phyloP scores from a whole-genome alignment of 352 stramenopile species.

The Phytophthora cryptogea region DNA sequence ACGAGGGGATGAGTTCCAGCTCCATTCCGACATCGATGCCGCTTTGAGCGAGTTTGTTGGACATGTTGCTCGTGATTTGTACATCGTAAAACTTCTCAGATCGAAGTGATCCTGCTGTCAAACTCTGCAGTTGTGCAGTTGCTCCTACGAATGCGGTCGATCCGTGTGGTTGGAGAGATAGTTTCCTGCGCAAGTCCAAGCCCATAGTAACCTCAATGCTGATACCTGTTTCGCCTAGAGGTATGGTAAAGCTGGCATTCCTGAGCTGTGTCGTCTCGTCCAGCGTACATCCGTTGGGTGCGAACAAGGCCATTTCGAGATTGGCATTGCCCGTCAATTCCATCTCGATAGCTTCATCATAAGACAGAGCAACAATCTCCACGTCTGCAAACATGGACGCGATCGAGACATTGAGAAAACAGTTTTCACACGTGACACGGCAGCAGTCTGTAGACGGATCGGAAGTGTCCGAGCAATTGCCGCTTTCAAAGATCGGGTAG shows the following conservation, averaged over 20 bases:
- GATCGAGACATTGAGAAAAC: conserved; percentile 32
- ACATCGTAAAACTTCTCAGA: conserved; percentile 27
- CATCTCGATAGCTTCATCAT: conserved; percentile 30
- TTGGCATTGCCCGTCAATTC: conserved; percentile 22
- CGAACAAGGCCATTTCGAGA: conserved; percentile 26
- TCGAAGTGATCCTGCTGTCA: conserved; percentile 21
- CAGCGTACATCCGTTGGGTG: conserved; percentile 26
- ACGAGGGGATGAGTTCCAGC: conserved; percentile 21
- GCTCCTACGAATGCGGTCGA: conserved; percentile 23
- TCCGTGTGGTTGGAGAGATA: conserved; percentile 29
- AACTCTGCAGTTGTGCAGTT: conserved; percentile 10
- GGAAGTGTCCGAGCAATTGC: conserved; percentile 26
- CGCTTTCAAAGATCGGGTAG: conserved; percentile 25
- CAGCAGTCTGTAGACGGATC: conserved; percentile 22
- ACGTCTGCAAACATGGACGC: conserved; percentile 28
- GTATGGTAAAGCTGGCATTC: conserved; percentile 24
- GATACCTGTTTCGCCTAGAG: conserved; percentile 25
- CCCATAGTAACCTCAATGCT: conserved; percentile 26
- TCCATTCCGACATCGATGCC: conserved; percentile 28
- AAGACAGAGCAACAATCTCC: conserved; percentile 12
- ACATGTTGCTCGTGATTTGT: conserved; percentile 25
- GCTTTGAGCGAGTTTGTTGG: conserved; percentile 31
- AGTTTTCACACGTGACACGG: conserved; percentile 32
- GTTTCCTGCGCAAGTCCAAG: conserved; percentile 22
- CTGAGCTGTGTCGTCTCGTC: conserved; percentile 33